Base-by-base conservation (phyloP, 441 rosid genomes). In the California macrophylla region DNA sequence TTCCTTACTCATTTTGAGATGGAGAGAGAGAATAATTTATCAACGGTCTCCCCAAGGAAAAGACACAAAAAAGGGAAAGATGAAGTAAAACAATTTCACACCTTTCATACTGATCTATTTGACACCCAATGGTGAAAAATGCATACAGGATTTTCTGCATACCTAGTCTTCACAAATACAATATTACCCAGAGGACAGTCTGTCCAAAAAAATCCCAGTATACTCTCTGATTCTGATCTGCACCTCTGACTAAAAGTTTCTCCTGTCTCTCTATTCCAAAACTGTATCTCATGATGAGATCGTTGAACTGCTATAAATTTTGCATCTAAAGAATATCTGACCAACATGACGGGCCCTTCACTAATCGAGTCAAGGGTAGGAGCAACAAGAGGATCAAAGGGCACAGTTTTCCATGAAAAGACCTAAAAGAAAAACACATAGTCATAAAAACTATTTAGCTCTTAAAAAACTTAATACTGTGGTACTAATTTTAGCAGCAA, bases 131-230 rank as follows among this genome's bases (percentile, higher is more conserved):
- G 10, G 42, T 36, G 42, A 36, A 36, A 6, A 36, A 36, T 36
- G 42, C 7, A 36, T 9, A 36, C 10, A 36, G 13, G 42, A 36
- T 36, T 36, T 64, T 71, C 38, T 66, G 62, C 69, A 69, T 68
- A 93, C 98, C 98, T 93, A 76, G 86, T 91, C 85, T 93, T 93
- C 36, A 93, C 89, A 69, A 91, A 74, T 18, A 88, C 97, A 73
- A 93, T 81, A 77, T 93, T 88, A 75, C 95, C 87, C 60, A 79
- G 77, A 0, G 95, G 91, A 79, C 95, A 89, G 80, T 93, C 98
- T 15, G 95, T 88, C 97, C 97, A 93, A 77, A 93, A 91, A 79
- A 89, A 89, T 63, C 98, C 97, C 68, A 93, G 83, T 78, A 93
- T 84, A 75, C 82, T 87, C 83, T 86, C 97, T 60, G 95, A 87